Evolutionary conservation across 208 protist species (phyloP), one percentile per base, ranked within the genome.

Genomic region (Trichomonas gallinae): DNA sequence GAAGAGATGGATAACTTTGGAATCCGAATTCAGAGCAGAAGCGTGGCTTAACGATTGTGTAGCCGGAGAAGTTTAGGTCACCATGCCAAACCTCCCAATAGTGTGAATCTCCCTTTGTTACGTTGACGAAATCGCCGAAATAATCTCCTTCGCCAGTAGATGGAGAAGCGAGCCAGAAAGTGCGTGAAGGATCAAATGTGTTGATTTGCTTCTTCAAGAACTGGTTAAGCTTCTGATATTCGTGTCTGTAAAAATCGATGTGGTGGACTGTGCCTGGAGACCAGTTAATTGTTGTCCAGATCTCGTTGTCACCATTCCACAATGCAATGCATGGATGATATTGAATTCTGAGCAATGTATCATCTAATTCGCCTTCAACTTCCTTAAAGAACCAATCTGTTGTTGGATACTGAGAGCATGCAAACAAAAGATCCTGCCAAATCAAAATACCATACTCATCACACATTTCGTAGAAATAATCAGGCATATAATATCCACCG

Each of bases 371-470:
- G 3, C 31, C 17, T 38, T 93, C 44, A 51, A 93, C 87, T 93
- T 93, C 87, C 10, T 51, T 4, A 9, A 96, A 38, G 26, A 97
- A 96, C n/a, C 38, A 17, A 40, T 96, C 44, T 44, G 48, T 46
- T 23, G 49, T 63, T 58, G 98, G 98, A 96, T 98, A 98, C 42
- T 96, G 97, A 23, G 91, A 97, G 96, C 98, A 98, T 0, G 97
- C 98, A 87, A 98, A 98, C 98, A 98, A 98, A 4, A 98, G 96
- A 87, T 98, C 98, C 63, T 98, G 98, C 98, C 97, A 98, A 15
- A 98, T 96, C 26, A 98, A 45, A 8, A 98, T 46, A 26, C 98
- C 98, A 36, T 97, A 63, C 36, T 97, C 42, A 96, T 98, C 98
- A 93, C 97, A 97, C 0, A 97, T 23, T 4, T 98, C 97, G 96